A percentile compares a stretch with the other conserved stretches of the same genome.
Conservation (phyloP, 2,329 filamentous ascomycete species). For the Colletotrichum godetiae region DNA sequence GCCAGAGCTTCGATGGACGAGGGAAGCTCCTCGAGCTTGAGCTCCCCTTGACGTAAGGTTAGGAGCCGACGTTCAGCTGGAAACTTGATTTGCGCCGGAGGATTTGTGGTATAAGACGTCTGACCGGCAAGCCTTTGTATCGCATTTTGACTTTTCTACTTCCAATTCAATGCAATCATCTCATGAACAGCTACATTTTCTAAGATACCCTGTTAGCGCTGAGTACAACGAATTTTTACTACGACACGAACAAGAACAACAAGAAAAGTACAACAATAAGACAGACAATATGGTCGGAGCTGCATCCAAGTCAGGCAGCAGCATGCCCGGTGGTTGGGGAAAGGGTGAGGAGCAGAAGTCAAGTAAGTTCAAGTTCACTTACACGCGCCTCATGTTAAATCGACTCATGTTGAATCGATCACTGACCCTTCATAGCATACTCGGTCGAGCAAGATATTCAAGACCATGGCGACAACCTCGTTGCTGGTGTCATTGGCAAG, state of each 20-base stretch:
- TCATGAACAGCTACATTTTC: conserved; percentile 24
- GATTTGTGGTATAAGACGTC: conserved; percentile 36
- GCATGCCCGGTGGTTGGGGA: conserved; percentile 43
- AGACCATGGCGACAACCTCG: conserved; percentile 48
- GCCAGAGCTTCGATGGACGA: conserved; percentile 17
- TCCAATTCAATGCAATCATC: conserved; percentile 30
- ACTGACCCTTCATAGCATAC: conserved; percentile 15
- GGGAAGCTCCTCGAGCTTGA: conserved; percentile 31
- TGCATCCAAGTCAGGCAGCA: conserved; percentile 34
- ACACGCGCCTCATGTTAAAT: neutral
- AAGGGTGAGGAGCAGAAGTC: conserved; percentile 46
- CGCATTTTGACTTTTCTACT: neutral
- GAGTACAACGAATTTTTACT: conserved; percentile 18
- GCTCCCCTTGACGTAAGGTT: conserved; percentile 35
- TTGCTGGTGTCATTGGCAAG: conserved; percentile 56
- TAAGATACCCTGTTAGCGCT: conserved; percentile 23
- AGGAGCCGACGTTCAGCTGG: conserved; percentile 8
- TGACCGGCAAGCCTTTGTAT: neutral
- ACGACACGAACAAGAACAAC: conserved; percentile 34
- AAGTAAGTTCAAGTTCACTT: conserved; percentile 41
- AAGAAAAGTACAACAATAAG: neutral
- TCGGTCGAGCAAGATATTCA: conserved; percentile 33
- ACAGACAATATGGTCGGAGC: conserved; percentile 25
- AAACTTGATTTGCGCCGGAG: conserved; percentile 37
- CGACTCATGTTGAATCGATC: too few species aligned